Evolutionary conservation across 805 yeast species (phyloP).

Genomic region (Pichia ethanolica): DNA sequence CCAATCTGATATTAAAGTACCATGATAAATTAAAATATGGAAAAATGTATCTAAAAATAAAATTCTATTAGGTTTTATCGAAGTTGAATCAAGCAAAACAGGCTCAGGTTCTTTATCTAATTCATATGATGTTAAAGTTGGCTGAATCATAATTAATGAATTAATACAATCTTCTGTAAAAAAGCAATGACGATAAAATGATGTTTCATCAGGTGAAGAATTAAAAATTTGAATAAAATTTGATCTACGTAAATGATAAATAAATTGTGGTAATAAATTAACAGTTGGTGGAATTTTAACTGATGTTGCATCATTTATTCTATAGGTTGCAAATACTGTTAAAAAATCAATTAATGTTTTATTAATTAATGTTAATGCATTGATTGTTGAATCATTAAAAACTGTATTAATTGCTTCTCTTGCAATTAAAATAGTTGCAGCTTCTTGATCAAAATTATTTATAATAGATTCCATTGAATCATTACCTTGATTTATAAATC

Average conservation of each 20-base stretch:
- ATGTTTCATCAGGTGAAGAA: constrained; percentile 67
- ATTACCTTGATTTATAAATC: constrained; percentile 33
- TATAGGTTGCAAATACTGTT: constrained; percentile 40
- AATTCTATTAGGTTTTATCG: constrained; percentile 50
- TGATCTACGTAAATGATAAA: constrained; percentile 61
- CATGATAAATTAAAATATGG: constrained; percentile 61
- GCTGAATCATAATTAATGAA: constrained; percentile 62
- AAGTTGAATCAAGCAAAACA: constrained; percentile 55
- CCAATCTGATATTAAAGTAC: constrained; percentile 62
- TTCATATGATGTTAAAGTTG: constrained; percentile 54
- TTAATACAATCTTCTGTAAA: constrained; percentile 54
- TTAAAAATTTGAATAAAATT: constrained; percentile 60
- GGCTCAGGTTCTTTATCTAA: constrained; percentile 53
- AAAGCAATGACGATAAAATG: constrained; percentile 55
- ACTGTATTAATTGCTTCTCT: constrained; percentile 44
- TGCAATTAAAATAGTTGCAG: constrained; percentile 55
- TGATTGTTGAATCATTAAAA: constrained; percentile 29
- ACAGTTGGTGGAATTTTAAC: constrained; percentile 43
- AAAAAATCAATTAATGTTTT: constrained; percentile 40
- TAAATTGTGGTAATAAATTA: constrained; percentile 56
- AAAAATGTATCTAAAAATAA: constrained; percentile 60
- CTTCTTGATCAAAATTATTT: constrained; percentile 58
- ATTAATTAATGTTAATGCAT: constrained; percentile 43
- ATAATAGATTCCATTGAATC: constrained; percentile 30
- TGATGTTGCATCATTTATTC: constrained; percentile 38